These are phyloP conservation scores for Collybia sordida DNA, from an alignment of 768 basidiomycete genomes.

Conservation along the genomic window DNA sequence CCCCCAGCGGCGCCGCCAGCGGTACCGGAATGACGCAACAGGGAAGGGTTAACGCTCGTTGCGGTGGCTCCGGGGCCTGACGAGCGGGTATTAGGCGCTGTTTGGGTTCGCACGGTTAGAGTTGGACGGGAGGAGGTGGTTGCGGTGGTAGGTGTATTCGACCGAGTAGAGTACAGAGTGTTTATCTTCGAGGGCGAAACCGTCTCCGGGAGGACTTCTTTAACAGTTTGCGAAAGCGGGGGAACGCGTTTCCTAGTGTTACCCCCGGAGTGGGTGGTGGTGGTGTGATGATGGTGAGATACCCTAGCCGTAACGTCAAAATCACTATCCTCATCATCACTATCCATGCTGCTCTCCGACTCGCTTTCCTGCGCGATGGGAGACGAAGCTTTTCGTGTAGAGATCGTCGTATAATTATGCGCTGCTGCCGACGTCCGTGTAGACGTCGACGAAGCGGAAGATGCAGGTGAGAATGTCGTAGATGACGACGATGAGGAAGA, in stretches of 20 bases:
- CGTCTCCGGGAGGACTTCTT: constrained; percentile 48
- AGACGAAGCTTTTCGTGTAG: constrained; percentile 13
- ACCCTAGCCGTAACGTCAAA: constrained; percentile 30
- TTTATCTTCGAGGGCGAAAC: constrained; percentile 60
- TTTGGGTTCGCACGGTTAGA: constrained; percentile 62
- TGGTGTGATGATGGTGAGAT: constrained; percentile 15
- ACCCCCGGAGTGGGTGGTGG: constrained; percentile 11
- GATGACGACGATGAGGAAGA: too few relatives aligned
- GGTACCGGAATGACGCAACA: constrained; percentile 30
- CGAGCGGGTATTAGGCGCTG: constrained; percentile 43
- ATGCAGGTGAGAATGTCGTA: too few relatives aligned
- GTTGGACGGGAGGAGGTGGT: too few relatives aligned
- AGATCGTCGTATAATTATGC: constrained; percentile 11
- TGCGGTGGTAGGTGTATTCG: constrained; percentile 38
- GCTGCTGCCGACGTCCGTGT: constrained; percentile 4
- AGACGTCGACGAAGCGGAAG: too few relatives aligned
- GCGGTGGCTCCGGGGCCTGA: constrained; percentile 67
- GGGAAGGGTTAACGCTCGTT: constrained; percentile 51
- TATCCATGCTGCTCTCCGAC: constrained; percentile 30
- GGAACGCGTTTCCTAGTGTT: constrained; percentile 24
- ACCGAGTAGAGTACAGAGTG: constrained; percentile 50
- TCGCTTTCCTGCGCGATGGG: constrained; percentile 26
- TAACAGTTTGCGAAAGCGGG: constrained; percentile 39
- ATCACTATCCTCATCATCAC: constrained; percentile 36
- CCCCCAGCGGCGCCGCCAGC: neutral